Evolutionary conservation across 345 rosid species (phyloP).

Genomic region (Ailanthus altissimus): DNA sequence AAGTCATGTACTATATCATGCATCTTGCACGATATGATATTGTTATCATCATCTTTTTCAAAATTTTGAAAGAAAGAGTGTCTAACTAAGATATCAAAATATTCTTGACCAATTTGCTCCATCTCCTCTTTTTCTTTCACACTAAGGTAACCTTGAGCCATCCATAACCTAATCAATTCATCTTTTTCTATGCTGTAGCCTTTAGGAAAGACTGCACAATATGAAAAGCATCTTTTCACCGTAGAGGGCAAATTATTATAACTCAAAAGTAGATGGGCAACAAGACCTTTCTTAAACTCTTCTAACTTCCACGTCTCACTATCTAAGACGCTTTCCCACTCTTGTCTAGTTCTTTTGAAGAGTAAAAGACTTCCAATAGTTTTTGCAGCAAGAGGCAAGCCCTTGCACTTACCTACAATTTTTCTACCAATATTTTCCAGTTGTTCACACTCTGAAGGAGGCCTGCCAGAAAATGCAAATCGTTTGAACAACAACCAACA

Average conservation of each 20-base stretch:
- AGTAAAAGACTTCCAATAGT: neutral
- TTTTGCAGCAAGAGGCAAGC: conserved; percentile 10
- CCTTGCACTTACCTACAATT: neutral
- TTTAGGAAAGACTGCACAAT: conserved; percentile 1
- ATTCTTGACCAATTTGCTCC: neutral
- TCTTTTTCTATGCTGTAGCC: neutral
- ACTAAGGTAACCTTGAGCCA: neutral
- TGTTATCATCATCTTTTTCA: neutral
- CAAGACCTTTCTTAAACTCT: neutral
- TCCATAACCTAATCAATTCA: neutral
- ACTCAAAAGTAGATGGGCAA: neutral
- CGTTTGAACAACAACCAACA: neutral
- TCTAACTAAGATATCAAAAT: neutral
- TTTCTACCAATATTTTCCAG: neutral
- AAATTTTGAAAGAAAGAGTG: neutral
- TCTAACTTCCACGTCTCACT: neutral
- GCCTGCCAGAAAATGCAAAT: neutral
- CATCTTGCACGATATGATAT: neutral
- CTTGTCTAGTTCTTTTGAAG: neutral
- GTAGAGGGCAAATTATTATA: neutral
- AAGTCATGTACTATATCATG: neutral
- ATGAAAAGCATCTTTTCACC: neutral
- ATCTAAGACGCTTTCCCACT: neutral
- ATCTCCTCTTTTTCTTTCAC: neutral
- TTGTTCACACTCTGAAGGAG: neutral